These are phyloP conservation scores for Pelagophyceae sp. DNA, from an alignment of 352 stramenopile species.

Conservation along the genomic window DNA sequence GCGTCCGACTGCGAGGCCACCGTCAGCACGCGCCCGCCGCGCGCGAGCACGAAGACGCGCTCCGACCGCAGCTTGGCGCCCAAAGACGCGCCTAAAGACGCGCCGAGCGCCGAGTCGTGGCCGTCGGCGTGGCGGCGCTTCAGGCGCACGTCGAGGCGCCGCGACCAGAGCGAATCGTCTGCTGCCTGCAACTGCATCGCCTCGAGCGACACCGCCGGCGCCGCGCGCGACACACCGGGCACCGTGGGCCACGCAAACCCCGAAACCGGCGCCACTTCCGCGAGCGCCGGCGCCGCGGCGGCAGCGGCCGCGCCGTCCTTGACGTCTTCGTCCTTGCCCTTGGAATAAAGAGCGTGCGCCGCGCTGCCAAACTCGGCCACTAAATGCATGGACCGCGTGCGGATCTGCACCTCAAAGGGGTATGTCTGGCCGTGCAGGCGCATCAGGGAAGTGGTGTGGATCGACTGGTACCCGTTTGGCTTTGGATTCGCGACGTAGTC, in stretches of 20 bases:
- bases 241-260: neutral
- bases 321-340: neutral
- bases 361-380: constrained; percentile 55
- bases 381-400: constrained; percentile 54
- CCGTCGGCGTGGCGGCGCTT: neutral
- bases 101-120: neutral
- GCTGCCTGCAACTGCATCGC: neutral
- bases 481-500: constrained; percentile 67
- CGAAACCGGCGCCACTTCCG: no score
- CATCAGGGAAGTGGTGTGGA: constrained; percentile 55
- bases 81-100: neutral
- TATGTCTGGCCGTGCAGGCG: constrained; percentile 40
- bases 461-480: constrained; percentile 60
- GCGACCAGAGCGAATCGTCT: neutral
- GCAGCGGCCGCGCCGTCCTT: neutral
- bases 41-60: constrained; percentile 11
- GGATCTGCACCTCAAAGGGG: constrained; percentile 57
- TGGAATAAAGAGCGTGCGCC: constrained; percentile 52
- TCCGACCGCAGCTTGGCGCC: neutral
- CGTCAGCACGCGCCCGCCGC: constrained; percentile 5
- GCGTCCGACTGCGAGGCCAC: neutral
- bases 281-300: no score
- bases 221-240: neutral
- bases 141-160: neutral
- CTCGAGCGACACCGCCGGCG: neutral